A percentile compares a stretch with the other conserved stretches of the same genome.
phyloP scores from a whole-genome alignment of 2,329 filamentous ascomycete species.

The Trichoderma sp. region DNA sequence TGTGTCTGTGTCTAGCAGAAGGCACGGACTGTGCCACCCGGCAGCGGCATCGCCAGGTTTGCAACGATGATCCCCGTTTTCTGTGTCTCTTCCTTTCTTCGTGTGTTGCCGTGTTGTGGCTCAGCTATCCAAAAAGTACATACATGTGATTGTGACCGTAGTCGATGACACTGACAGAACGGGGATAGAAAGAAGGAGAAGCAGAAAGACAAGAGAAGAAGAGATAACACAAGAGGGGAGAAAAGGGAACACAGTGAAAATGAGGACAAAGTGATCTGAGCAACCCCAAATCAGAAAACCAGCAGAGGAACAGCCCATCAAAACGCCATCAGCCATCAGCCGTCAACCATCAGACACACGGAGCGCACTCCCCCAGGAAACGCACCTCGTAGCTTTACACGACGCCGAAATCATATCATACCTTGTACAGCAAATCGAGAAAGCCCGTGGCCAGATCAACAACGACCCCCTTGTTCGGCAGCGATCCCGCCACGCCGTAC shows the following conservation, averaged over 20 bases:
- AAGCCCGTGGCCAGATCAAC: constrained; percentile 89
- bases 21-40: constrained; percentile 13
- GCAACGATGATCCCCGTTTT: not conserved
- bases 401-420: constrained; percentile 47
- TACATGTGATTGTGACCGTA: not conserved
- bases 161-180: not conserved
- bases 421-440: constrained; percentile 90
- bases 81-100: not conserved
- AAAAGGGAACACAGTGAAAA: not conserved
- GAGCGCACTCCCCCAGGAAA: not conserved
- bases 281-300: constrained; percentile 3
- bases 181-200: not conserved
- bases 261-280: not conserved
- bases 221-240: not conserved
- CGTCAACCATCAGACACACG: not conserved
- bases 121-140: constrained; percentile 3
- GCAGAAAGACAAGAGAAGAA: not conserved
- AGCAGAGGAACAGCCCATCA: not conserved
- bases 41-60: constrained; percentile 4
- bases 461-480: constrained; percentile 95
- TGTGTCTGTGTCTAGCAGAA: constrained; percentile 4
- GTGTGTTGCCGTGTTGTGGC: not conserved
- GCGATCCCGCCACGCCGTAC: constrained; percentile 90
- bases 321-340: not conserved
- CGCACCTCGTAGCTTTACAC: not conserved